Percentiles rank a stretch among this genome's conserved stretches.
These are phyloP conservation scores for Pochonia chlamydosporia DNA, from an alignment of 2,329 filamentous ascomycete species.

Conservation along the genomic window DNA sequence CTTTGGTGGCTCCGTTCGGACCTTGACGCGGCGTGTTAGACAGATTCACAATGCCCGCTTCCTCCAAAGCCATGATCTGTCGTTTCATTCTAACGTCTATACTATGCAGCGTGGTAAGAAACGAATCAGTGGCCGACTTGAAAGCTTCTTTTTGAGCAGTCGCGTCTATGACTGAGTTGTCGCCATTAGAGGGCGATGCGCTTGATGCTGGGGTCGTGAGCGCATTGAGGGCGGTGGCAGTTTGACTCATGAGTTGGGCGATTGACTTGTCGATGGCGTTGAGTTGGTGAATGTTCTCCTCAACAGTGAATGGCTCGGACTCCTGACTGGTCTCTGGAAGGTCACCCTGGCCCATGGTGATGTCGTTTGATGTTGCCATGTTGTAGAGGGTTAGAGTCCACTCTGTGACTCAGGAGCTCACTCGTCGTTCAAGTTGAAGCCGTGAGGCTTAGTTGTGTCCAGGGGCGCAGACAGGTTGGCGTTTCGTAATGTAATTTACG, in stretches of 20 bases:
- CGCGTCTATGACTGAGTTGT: conserved; percentile 27
- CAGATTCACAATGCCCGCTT: conserved; percentile 66
- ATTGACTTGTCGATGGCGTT: conserved; percentile 66
- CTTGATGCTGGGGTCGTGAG: conserved; percentile 30
- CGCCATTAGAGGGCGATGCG: conserved; percentile 10
- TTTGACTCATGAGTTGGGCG: conserved; percentile 35
- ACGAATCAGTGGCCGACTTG: conserved; percentile 56
- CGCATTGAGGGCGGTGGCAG: conserved; percentile 38
- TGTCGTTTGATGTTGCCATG: conserved; percentile 27
- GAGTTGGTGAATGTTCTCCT: conserved; percentile 76
- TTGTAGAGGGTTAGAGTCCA: no score
- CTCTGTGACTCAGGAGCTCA: no score
- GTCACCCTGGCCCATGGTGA: conserved; percentile 21
- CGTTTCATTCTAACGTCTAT: conserved; percentile 67
- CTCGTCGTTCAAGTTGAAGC: no score
- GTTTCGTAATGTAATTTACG: no score
- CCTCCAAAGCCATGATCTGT: conserved; percentile 69
- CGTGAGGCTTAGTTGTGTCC: no score
- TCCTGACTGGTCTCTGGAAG: conserved; percentile 13
- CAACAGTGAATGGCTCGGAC: conserved; percentile 58
- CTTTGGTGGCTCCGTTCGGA: conserved; percentile 29
- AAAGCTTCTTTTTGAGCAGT: conserved; percentile 50
- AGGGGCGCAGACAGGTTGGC: no score
- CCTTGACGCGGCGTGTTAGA: conserved; percentile 26
- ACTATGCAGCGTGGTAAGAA: conserved; percentile 66